Conservation (phyloP, 179 eudicot species). For the Carnegiea gigantea region DNA sequence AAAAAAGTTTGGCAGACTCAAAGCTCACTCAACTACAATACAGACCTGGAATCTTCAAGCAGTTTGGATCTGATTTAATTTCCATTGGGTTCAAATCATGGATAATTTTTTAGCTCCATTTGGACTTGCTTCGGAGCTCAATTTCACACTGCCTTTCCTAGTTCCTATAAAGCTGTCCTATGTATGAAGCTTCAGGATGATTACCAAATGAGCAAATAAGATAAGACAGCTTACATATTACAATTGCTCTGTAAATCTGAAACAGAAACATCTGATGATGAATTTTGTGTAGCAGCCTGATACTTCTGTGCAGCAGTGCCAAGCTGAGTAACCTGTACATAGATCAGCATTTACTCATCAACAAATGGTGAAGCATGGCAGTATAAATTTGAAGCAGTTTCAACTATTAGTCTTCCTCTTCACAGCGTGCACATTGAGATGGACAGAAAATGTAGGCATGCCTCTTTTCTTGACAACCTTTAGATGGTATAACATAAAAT, state of each 20-base stretch:
- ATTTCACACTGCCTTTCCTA: neutral
- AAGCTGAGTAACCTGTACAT: constrained; percentile 78
- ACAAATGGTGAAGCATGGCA: constrained; percentile 5
- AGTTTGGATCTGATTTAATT: neutral
- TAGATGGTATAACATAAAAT: neutral
- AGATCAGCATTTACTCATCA: constrained; percentile 14
- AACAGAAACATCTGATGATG: constrained; percentile 63
- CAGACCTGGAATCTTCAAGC: neutral
- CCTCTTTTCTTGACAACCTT: neutral
- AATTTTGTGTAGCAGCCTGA: constrained; percentile 81
- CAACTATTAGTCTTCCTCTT: neutral
- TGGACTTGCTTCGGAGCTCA: neutral
- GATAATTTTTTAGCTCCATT: neutral
- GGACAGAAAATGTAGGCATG: neutral
- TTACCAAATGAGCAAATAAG: constrained; percentile 15
- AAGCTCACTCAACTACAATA: neutral
- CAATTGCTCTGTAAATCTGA: constrained; percentile 90
- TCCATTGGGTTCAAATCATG: neutral
- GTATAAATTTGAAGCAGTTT: neutral
- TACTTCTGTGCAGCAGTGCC: constrained; percentile 87
- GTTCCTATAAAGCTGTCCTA: neutral
- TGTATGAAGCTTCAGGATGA: neutral
- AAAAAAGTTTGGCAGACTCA: neutral
- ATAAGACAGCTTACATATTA: constrained; percentile 59
- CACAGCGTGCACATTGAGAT: neutral